A percentile compares a stretch with the other conserved stretches of the same genome.
Evolutionary conservation across 306 rosid species (phyloP).

Genomic region (Crotalaria pallida): DNA sequence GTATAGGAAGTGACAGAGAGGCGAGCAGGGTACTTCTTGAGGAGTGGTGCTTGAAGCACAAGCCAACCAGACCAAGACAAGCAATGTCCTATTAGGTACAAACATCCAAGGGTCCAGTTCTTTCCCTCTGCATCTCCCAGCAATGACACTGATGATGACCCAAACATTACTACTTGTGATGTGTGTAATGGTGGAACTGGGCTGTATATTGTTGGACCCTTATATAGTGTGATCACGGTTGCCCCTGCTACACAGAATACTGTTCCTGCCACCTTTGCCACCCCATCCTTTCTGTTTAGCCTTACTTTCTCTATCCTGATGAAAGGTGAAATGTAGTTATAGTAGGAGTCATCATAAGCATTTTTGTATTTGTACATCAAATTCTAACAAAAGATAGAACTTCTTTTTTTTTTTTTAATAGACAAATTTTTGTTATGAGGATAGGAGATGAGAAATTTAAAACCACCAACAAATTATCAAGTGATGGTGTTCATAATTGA

Average conservation of each 20-base stretch:
- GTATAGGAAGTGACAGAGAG: conserved; percentile 94
- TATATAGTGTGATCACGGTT: conserved; percentile 80
- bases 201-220: conserved; percentile 86
- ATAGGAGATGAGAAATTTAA: no score
- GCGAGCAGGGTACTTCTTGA: conserved; percentile 94
- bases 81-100: conserved; percentile 87
- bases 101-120: conserved; percentile 91
- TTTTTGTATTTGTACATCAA: background rate
- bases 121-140: conserved; percentile 70
- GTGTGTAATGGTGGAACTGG: conserved; percentile 46
- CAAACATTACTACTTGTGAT: background rate
- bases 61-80: conserved; percentile 98
- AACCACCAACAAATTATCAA: no score
- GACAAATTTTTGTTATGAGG: no score
- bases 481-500: no score
- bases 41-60: conserved; percentile 81
- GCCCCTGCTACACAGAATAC: conserved; percentile 88
- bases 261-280: conserved; percentile 76
- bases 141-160: conserved; percentile 25
- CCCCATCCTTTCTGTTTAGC: conserved; percentile 73
- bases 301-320: conserved; percentile 81
- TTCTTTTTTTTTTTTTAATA: no score
- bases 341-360: no score
- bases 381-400: no score
- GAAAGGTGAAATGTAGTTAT: background rate